phyloP scores from a whole-genome alignment of 148 eudicot species.

The Rhododendron griersonianum region DNA sequence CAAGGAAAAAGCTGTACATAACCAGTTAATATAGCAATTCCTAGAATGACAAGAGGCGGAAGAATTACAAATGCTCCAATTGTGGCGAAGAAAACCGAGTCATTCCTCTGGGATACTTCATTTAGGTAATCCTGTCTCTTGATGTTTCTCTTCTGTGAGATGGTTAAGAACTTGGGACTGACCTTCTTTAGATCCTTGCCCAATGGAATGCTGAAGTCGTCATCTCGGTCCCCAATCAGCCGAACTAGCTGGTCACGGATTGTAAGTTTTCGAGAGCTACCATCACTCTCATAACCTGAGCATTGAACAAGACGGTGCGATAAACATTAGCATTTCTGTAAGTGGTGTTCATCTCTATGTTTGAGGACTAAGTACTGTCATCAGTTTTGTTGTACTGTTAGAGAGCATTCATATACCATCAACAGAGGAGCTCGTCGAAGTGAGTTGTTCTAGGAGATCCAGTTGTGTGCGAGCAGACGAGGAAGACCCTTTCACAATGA shows the following conservation, averaged over 20 bases:
- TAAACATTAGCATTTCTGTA: not conserved
- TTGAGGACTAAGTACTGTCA: not conserved
- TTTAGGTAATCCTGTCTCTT: slow-evolving; percentile 67
- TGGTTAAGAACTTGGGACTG: slow-evolving; percentile 72
- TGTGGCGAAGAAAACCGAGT: slow-evolving; percentile 71
- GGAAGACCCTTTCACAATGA: slow-evolving; percentile 24
- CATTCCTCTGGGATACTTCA: slow-evolving; percentile 89
- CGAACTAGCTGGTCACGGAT: slow-evolving; percentile 68
- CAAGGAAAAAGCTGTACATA: slow-evolving; percentile 94
- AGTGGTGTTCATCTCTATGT: not conserved
- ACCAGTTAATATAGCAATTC: slow-evolving; percentile 72
- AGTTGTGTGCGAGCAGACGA: slow-evolving; percentile 68
- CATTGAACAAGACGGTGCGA: not conserved
- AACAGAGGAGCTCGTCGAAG: slow-evolving; percentile 32
- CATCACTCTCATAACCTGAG: slow-evolving; percentile 58
- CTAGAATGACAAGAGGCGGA: slow-evolving; percentile 78
- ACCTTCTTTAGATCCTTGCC: slow-evolving; percentile 83
- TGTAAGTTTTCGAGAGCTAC: slow-evolving; percentile 29
- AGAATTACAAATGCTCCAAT: slow-evolving; percentile 86
- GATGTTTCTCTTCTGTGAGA: slow-evolving; percentile 91
- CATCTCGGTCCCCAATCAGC: slow-evolving; percentile 65
- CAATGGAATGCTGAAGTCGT: slow-evolving; percentile 66
- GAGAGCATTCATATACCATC: slow-evolving; percentile 19
- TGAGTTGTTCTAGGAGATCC: slow-evolving; percentile 81
- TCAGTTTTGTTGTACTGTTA: not conserved